Base-by-base conservation (phyloP, 352 stramenopile genomes). In the Pythium insidiosum region DNA sequence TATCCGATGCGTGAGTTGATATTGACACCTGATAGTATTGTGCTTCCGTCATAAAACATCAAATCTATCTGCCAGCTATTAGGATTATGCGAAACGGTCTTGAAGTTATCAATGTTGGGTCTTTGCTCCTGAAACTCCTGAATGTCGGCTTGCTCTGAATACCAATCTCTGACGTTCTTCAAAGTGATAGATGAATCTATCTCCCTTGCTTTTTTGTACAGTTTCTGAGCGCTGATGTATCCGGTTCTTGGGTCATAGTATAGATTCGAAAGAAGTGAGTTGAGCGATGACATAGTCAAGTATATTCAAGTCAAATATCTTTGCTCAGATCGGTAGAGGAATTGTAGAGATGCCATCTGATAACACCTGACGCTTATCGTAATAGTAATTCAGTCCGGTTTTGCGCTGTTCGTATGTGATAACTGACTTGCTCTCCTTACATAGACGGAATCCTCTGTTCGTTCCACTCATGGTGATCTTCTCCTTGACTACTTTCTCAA, bases 1-100 rank as follows among this genome's bases (percentile, higher is more conserved):
- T 60, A 72, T n/a, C 61, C 65, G 7, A 70, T 26, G 19, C 59
- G 52, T 20, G 46, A 61, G 37, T 69, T 68, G 28, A 70, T 69
- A 37, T 73, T 73, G 39, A 69, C 43, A 44, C 40, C 43, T 22
- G 42, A 63, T 9, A 69, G 36, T 28, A 70, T 52, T n/a, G 40
- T 13, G 16, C 56, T 38, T 19, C 50, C 53, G 4, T 41, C 7
- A 12, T 28, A 50, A 45, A 71, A 70, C 0, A 39, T 21, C 20
- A 66, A 25, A 56, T 63, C 61, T 4, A 61, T 58, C 37, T 70
- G 50, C 52, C 52, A 70, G 4, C 25, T 48, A 49, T 59, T 52
- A 3, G 56, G 56, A 30, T 64, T 56, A 21, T 33, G n/a, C 20
- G 47, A 57, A 33, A 41, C 20, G 18, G 57, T 61, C 26, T 56